phyloP scores from a whole-genome alignment of 352 stramenopile species.

The Globisporangium irregulare region DNA sequence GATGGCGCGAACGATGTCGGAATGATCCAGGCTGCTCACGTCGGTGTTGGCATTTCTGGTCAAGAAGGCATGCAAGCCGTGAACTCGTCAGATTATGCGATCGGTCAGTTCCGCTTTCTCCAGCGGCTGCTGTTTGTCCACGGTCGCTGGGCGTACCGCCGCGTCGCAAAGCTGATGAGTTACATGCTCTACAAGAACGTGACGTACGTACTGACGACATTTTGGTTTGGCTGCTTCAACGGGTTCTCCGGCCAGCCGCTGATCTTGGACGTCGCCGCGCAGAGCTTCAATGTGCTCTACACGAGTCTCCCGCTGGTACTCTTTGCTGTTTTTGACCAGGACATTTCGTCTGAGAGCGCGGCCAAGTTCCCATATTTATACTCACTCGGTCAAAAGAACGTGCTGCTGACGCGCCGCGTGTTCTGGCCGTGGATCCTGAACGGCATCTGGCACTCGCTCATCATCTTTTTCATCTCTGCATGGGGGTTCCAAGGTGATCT shows the following conservation, averaged over 20 bases:
- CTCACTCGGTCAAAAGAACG: conserved; percentile 62
- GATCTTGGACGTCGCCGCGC: conserved; percentile 71
- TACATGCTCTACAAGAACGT: conserved; percentile 97
- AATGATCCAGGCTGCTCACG: conserved; percentile 93
- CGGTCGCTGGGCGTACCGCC: conserved; percentile 90
- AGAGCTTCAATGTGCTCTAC: conserved; percentile 85
- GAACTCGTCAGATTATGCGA: conserved; percentile 92
- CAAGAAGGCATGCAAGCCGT: conserved; percentile 92
- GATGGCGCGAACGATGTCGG: conserved; percentile 96
- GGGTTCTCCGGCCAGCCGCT: conserved; percentile 79
- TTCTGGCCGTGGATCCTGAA: conserved; percentile 86
- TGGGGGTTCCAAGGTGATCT: conserved; percentile 54
- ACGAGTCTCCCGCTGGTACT: conserved; percentile 73
- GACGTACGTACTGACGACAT: conserved; percentile 79
- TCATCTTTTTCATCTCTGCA: conserved; percentile 81
- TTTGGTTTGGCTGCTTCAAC: conserved; percentile 80
- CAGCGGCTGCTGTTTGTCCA: conserved; percentile 91
- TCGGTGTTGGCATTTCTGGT: conserved; percentile 91
- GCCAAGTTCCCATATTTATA: conserved; percentile 69
- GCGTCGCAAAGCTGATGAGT: conserved; percentile 90
- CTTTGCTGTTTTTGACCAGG: conserved; percentile 78
- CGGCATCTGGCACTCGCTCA: conserved; percentile 75
- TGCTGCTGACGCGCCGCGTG: conserved; percentile 50
- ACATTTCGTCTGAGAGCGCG: conserved; percentile 65
- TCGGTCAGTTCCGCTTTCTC: conserved; percentile 93